These are phyloP conservation scores for Lolium multiflorum DNA, from an alignment of 176 grass and related monocot species.

Conservation along the genomic window DNA sequence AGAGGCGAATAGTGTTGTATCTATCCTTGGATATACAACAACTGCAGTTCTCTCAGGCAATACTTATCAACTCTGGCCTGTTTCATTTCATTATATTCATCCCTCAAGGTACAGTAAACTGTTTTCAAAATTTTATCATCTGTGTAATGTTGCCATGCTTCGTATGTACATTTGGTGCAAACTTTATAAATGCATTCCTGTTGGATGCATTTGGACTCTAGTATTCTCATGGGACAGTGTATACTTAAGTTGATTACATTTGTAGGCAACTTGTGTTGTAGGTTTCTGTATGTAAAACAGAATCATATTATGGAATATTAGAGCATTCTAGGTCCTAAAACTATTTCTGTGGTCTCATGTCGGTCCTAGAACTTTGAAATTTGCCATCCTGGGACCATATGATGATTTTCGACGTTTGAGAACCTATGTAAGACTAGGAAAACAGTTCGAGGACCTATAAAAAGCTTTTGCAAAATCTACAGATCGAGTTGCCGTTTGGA, in stretches of 20 bases:
- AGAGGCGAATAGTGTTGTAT: slow-evolving; percentile 83
- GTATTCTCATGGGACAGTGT: background rate
- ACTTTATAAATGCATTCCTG: background rate
- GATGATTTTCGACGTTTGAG: slow-evolving; percentile 1
- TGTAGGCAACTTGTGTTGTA: background rate
- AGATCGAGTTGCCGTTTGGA: too few species aligned
- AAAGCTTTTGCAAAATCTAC: too few species aligned
- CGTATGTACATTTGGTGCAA: slow-evolving; percentile 14
- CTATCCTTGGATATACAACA: slow-evolving; percentile 99
- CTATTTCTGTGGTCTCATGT: background rate
- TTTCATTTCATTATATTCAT: slow-evolving; percentile 97
- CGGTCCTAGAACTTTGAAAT: background rate
- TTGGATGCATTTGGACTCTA: background rate
- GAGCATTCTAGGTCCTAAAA: background rate
- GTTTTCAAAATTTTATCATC: slow-evolving; percentile 30
- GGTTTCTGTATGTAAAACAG: background rate
- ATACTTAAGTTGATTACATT: slow-evolving; percentile 29
- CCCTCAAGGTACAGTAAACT: slow-evolving; percentile 70
- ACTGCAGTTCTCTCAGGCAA: slow-evolving; percentile 94
- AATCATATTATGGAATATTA: background rate
- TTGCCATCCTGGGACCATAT: background rate
- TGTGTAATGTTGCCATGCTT: slow-evolving; percentile 34
- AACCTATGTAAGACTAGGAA: background rate
- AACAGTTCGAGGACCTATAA: background rate
- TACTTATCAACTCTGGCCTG: slow-evolving; percentile 76